Conservation (phyloP, 2,329 filamentous ascomycete species). For the Tothia fuscella region DNA sequence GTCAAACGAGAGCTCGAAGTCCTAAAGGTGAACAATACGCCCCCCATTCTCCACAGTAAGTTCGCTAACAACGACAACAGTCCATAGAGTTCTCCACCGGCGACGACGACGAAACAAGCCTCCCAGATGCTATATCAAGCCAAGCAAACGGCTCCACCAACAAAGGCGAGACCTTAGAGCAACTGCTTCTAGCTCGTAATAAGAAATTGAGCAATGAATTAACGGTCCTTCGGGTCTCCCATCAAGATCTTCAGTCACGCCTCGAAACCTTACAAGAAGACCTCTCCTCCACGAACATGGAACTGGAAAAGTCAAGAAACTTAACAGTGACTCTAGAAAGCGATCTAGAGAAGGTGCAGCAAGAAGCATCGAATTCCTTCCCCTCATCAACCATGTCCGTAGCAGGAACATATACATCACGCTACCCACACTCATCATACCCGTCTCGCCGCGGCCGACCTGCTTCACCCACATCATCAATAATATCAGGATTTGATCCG, state of each 20-base stretch:
- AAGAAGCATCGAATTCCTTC: constrained; percentile 71
- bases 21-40: constrained; percentile 48
- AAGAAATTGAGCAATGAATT: constrained; percentile 94
- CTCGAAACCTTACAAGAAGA: constrained; percentile 74
- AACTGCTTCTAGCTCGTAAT: constrained; percentile 81
- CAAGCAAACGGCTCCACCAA: constrained; percentile 35
- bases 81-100: constrained; percentile 94
- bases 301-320: constrained; percentile 72
- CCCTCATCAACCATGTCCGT: constrained; percentile 80
- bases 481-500: constrained; percentile 92
- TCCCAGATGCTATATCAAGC: constrained; percentile 27
- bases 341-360: constrained; percentile 77
- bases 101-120: constrained; percentile 53
- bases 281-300: constrained; percentile 68
- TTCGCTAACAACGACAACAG: constrained; percentile 23
- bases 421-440: constrained; percentile 55
- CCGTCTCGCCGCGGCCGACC: constrained; percentile 46
- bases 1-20: constrained; percentile 94
- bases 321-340: constrained; percentile 85
- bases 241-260: constrained; percentile 76
- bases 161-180: constrained; percentile 69
- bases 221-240: constrained; percentile 82
- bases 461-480: constrained; percentile 87
- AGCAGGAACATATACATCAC: constrained; percentile 77
- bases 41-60: not conserved